Evolutionary conservation across 2,329 filamentous ascomycete genomes (phyloP).

Genomic region (Didymella pomorum): DNA sequence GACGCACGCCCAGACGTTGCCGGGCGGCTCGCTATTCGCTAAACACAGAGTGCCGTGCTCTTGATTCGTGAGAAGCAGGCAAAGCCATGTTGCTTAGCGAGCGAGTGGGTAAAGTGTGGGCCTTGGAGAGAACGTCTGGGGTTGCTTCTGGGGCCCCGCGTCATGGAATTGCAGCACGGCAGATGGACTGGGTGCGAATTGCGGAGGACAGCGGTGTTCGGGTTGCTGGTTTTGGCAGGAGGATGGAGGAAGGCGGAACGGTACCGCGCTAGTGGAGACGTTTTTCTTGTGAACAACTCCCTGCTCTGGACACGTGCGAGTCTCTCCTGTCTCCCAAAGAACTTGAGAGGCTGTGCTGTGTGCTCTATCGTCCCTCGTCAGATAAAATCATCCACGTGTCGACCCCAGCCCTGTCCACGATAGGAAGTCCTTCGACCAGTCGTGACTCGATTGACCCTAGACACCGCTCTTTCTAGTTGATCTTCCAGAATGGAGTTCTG

Average conservation of each 20-base stretch:
- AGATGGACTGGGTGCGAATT: slow-evolving; percentile 2
- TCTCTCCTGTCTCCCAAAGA: too few relatives aligned
- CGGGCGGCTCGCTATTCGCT: slow-evolving; percentile 9
- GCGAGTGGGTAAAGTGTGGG: slow-evolving; percentile 10
- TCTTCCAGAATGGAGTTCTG: too few relatives aligned
- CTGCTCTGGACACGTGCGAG: too few relatives aligned
- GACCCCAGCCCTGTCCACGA: too few relatives aligned
- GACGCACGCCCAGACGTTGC: slow-evolving; percentile 18
- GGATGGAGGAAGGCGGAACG: neutral
- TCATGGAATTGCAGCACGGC: slow-evolving; percentile 9
- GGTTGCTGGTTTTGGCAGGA: slow-evolving; percentile 13
- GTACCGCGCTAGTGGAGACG: slow-evolving; percentile 5
- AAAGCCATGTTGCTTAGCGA: slow-evolving; percentile 19
- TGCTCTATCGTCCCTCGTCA: too few relatives aligned
- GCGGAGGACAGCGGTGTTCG: neutral
- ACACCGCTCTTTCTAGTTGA: too few relatives aligned
- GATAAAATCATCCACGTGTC: too few relatives aligned
- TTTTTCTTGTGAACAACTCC: too few relatives aligned
- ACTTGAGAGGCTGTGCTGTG: too few relatives aligned
- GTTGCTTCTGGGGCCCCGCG: slow-evolving; percentile 18
- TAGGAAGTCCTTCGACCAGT: too few relatives aligned
- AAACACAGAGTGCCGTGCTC: neutral
- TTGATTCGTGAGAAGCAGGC: slow-evolving; percentile 15
- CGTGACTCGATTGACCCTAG: too few relatives aligned
- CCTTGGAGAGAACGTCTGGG: slow-evolving; percentile 9